Evolutionary conservation across 2,329 filamentous ascomycete species (phyloP).

Genomic region (Phialophora verrucosa): DNA sequence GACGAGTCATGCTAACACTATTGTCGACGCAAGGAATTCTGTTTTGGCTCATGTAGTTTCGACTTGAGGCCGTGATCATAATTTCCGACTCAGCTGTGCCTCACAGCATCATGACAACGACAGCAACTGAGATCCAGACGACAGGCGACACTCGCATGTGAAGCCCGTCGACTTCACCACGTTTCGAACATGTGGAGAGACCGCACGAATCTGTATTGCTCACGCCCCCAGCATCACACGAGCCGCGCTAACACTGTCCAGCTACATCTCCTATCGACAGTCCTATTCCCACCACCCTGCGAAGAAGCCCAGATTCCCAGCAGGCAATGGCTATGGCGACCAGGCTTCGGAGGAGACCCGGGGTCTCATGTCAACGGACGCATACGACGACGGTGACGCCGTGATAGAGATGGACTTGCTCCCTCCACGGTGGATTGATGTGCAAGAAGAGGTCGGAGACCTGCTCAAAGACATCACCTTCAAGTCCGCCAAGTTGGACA

Average conservation of each 20-base stretch:
- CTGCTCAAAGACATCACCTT: conserved; percentile 78
- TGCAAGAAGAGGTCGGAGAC: conserved; percentile 91
- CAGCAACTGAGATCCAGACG: conserved; percentile 1
- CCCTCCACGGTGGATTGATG: conserved; percentile 92
- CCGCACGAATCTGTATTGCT: conserved; percentile 89
- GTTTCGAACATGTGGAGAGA: conserved; percentile 94
- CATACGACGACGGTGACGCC: conserved; percentile 84
- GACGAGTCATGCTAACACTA: not conserved
- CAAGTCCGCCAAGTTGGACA: conserved; percentile 84
- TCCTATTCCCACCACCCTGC: conserved; percentile 94
- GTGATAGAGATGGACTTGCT: conserved; percentile 98
- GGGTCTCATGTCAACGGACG: conserved; percentile 80
- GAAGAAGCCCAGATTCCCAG: conserved; percentile 75
- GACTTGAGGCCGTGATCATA: not conserved
- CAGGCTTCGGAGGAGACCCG: conserved; percentile 71
- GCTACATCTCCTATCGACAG: conserved; percentile 98
- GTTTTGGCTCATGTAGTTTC: not conserved
- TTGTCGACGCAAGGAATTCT: not conserved
- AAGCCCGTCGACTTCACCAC: conserved; percentile 31
- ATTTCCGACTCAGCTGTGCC: not conserved
- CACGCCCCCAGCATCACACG: conserved; percentile 21
- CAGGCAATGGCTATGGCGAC: conserved; percentile 66
- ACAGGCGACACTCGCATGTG: conserved; percentile 23
- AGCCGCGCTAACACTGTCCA: conserved; percentile 51
- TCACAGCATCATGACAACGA: conserved; percentile 27